Base-by-base conservation (phyloP, 176 grass and related monocot species). In the sorghum (Sorghum bicolor) region DNA sequence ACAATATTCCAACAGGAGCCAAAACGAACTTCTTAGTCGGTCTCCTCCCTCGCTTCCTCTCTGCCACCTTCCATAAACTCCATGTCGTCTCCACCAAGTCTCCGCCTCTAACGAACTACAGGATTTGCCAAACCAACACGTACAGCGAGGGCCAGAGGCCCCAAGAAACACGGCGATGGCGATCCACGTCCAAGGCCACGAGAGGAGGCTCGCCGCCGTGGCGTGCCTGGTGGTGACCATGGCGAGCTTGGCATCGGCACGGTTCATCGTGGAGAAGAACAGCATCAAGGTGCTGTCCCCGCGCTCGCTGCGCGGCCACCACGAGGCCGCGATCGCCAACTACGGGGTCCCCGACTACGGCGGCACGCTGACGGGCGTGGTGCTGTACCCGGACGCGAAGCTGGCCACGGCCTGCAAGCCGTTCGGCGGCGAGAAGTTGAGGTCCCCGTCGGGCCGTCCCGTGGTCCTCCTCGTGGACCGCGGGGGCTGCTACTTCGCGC, bases 381-480 rank as follows among this genome's bases (percentile, higher is more conserved):
- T 93, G 45, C 17, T 92, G 8, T 95, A 95, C 83, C 96, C 96
- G 3, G 87, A 87, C 62, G 31, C 60, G 53, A 64, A 30, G 55
- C 79, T 79, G 19, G 55, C 79, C 22, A 83, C 30, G 37, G 96
- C 87, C 1, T 98, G 93, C 89, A 29, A 41, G 36, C 61, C 79
- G 11, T 95, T 98, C 39, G 79, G 45, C 16, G 9, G 9, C 0
- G 7, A 26, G 20, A 10, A 67, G 32, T 87, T 98, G 80, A 79
- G 68, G 81, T 95, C 96, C 5, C 80, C 64, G 37, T 93, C 91
- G 0, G 70, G 86, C 2, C 84, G 96, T 0, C 86, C 96, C 0
- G 91, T 98, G 30, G 74, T 98, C 34, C 96, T 95, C n/a, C 92
- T 98, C 22, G 75, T 98, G 63, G 96, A 98, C 85, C 96, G 96